These are phyloP conservation scores for Fagus sylvatica DNA, from an alignment of 306 rosid species.

Conservation along the genomic window DNA sequence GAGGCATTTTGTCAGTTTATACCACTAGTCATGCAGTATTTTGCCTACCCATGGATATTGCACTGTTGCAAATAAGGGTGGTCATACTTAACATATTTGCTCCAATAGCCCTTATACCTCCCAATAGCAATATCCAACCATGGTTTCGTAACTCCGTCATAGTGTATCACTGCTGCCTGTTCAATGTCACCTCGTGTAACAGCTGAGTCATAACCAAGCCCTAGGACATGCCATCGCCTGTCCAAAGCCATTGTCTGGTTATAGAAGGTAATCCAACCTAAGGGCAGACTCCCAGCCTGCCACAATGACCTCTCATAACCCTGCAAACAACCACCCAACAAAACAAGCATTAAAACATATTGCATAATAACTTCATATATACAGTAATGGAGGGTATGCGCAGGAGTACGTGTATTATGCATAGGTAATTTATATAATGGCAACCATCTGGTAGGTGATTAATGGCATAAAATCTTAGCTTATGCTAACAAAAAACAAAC, in stretches of 20 bases:
- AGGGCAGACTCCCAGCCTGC: slow-evolving; percentile 72
- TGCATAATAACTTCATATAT: background rate
- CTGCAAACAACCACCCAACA: slow-evolving; percentile 48
- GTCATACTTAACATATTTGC: slow-evolving; percentile 55
- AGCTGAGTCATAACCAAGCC: slow-evolving; percentile 68
- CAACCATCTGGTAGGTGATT: background rate
- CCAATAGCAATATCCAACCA: slow-evolving; percentile 84
- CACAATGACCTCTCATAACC: slow-evolving; percentile 67
- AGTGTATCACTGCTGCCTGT: slow-evolving; percentile 87
- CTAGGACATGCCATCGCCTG: slow-evolving; percentile 79
- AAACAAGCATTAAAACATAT: slow-evolving; percentile 11
- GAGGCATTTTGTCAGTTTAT: background rate
- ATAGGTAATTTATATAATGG: background rate
- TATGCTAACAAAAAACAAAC: background rate
- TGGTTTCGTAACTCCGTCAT: slow-evolving; percentile 86
- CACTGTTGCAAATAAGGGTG: slow-evolving; percentile 74
- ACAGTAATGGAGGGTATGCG: background rate
- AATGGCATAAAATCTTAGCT: background rate
- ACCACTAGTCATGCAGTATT: slow-evolving; percentile 3
- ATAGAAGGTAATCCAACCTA: slow-evolving; percentile 93
- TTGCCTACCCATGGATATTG: slow-evolving; percentile 73
- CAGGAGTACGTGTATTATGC: background rate
- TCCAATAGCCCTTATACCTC: slow-evolving; percentile 75
- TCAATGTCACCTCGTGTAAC: slow-evolving; percentile 47
- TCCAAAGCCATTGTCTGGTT: slow-evolving; percentile 64